Evolutionary conservation across 148 eudicot species (phyloP).

Genomic region (Persicaria tinctoria): DNA sequence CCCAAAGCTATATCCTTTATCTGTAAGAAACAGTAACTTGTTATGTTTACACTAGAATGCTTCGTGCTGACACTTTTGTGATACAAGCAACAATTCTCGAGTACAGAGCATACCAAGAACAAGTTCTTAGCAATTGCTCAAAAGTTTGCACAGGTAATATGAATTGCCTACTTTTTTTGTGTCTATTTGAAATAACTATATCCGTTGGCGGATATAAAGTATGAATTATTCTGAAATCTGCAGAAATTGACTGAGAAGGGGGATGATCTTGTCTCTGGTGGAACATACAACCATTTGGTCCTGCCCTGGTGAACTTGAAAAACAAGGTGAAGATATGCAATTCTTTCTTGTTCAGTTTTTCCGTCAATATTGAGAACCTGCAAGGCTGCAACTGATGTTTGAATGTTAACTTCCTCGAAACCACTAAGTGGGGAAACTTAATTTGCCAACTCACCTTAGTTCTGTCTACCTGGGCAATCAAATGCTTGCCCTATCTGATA

Average conservation of each 20-base stretch:
- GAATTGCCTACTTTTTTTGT: neutral
- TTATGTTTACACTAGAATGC: neutral
- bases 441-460: too few relatives aligned
- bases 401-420: too few relatives aligned
- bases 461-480: too few relatives aligned
- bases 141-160: slow-evolving; percentile 83
- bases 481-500: too few relatives aligned
- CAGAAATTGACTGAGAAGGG: slow-evolving; percentile 64
- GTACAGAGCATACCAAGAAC: slow-evolving; percentile 95
- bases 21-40: too few relatives aligned
- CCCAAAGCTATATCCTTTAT: too few relatives aligned
- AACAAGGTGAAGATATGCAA: slow-evolving; percentile 51
- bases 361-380: neutral
- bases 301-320: slow-evolving; percentile 90
- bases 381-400: neutral
- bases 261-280: slow-evolving; percentile 97
- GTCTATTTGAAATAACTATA: neutral
- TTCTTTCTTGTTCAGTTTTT: neutral
- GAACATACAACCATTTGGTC: slow-evolving; percentile 94
- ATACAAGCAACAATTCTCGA: slow-evolving; percentile 80
- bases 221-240: slow-evolving; percentile 18
- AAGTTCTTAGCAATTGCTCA: slow-evolving; percentile 79
- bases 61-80: neutral
- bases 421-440: too few relatives aligned
- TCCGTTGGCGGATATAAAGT: neutral